Base-by-base conservation (phyloP, 2,329 filamentous ascomycete species). In the Plectosphaerella cucumerina region DNA sequence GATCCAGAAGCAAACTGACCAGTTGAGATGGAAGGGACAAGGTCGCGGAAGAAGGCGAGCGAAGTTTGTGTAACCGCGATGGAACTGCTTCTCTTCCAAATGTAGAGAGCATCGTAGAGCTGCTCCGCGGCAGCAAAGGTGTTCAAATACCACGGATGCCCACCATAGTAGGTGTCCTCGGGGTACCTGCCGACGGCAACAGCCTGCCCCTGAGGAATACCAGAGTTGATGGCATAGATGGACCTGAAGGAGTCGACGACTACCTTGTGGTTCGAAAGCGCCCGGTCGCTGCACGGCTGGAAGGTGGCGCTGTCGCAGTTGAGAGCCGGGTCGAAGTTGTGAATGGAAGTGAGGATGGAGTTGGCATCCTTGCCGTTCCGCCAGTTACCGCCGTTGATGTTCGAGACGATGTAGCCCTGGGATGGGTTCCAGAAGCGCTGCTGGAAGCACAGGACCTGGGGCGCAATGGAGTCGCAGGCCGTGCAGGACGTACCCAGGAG, bases 61-160 rank as follows among this genome's bases (percentile, higher is more conserved):
- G 87, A 90, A 2, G 76, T 76, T 0, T 74, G 69, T 5, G 82
- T 86, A 44, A 93, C 78, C 1, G 76, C 78, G 59, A 95, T 77
- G 6, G 75, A 84, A 1, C 82, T 84, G 22, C 75, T 66, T 34
- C 73, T 68, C 55, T 85, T 75, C 87, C 87, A 93, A 47, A 86
- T 82, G 57, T 86, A 85, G 1, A 91, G 61, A 1, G 89, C 86
- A 59, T 88, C 85, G 64, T 91, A 93, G 3, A 95, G 78, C 62
- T 89, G 85, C 67, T 94, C 89, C 3, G 89, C 90, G 1, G 87
- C 87, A 2, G 87, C 88, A 26, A 90, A 75, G 1, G 87, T 93
- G 59, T 80, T 80, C 12, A 93, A 76, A 60, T 90, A 89, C 89
- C 89, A 94, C 2, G 89, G 89, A 65, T 94, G 91, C 1, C 88